Percentiles rank a stretch among this genome's conserved stretches.
These are phyloP conservation scores for Saccharata proteae DNA, from an alignment of 2,329 filamentous ascomycete genomes.

Conservation along the genomic window DNA sequence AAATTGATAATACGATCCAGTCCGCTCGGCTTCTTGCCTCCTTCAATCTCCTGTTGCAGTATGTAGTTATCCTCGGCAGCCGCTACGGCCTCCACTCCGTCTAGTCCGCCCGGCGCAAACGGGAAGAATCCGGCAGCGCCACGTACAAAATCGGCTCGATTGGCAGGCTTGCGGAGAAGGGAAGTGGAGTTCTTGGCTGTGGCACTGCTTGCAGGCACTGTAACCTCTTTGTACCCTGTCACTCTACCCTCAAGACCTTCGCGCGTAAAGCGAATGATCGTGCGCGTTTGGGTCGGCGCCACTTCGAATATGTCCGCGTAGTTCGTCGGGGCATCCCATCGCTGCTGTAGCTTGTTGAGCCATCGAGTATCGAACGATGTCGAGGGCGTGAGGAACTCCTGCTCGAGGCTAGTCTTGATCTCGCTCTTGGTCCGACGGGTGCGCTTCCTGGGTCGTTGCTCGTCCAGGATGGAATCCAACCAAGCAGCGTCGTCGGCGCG, in stretches of 20 bases:
- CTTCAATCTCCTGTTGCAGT: constrained; percentile 33
- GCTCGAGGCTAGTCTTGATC: constrained; percentile 60
- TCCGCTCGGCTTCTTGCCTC: constrained; percentile 32
- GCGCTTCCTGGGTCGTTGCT: constrained; percentile 40
- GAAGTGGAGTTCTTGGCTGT: constrained; percentile 95
- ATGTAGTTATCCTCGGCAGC: constrained; percentile 68
- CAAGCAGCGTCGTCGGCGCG: constrained; percentile 17
- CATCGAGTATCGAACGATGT: constrained; percentile 69
- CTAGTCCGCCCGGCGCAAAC: constrained; percentile 81
- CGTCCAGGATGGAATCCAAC: constrained; percentile 50
- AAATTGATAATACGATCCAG: constrained; percentile 83
- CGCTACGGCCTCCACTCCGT: constrained; percentile 74
- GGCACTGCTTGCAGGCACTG: constrained; percentile 74
- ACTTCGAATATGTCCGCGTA: constrained; percentile 77
- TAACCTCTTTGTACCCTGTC: constrained; percentile 88
- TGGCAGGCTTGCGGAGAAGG: constrained; percentile 71
- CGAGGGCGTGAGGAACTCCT: constrained; percentile 67
- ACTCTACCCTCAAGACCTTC: constrained; percentile 88
- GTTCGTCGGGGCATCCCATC: constrained; percentile 73
- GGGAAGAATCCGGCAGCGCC: constrained; percentile 90
- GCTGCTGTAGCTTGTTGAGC: constrained; percentile 79
- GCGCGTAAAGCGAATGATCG: constrained; percentile 83
- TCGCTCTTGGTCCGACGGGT: constrained; percentile 44
- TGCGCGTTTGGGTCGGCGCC: constrained; percentile 83
- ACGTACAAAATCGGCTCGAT: constrained; percentile 78